phyloP scores from a whole-genome alignment of 345 rosid species.

The Salix viminalis region DNA sequence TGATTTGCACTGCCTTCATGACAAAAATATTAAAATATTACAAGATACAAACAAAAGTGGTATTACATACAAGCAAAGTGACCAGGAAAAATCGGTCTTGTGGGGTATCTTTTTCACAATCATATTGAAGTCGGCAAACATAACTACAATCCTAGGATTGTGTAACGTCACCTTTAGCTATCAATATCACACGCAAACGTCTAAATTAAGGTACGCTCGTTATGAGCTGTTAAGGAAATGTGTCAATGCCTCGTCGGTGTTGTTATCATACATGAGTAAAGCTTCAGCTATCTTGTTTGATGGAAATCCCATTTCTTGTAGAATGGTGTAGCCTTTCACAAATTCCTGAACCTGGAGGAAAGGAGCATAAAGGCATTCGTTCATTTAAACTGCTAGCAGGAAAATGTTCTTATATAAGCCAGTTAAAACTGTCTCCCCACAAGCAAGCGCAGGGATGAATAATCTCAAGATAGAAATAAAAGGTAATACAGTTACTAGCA shows the following conservation, averaged over 20 bases:
- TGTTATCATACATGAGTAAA: constrained; percentile 59
- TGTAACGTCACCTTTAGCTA: neutral
- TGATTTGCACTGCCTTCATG: too few species aligned
- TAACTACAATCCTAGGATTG: neutral
- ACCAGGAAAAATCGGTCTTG: neutral
- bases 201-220: neutral
- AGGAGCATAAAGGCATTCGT: neutral
- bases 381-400: neutral
- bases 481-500: neutral
- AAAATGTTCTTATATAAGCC: neutral
- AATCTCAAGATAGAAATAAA: neutral
- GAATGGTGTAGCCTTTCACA: constrained; percentile 45
- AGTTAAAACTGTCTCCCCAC: neutral
- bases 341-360: constrained; percentile 60
- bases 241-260: constrained; percentile 71
- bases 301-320: constrained; percentile 85
- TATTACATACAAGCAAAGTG: neutral
- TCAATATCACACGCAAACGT: neutral
- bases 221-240: constrained; percentile 27
- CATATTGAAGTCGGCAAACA: neutral
- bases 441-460: neutral
- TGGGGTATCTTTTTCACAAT: neutral
- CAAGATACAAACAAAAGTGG: neutral
- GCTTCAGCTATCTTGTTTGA: constrained; percentile 59
- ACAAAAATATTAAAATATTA: neutral